Percentiles rank a stretch among this genome's conserved stretches.
Conservation (phyloP, 768 basidiomycete genomes). For the Leccinellum albellum region DNA sequence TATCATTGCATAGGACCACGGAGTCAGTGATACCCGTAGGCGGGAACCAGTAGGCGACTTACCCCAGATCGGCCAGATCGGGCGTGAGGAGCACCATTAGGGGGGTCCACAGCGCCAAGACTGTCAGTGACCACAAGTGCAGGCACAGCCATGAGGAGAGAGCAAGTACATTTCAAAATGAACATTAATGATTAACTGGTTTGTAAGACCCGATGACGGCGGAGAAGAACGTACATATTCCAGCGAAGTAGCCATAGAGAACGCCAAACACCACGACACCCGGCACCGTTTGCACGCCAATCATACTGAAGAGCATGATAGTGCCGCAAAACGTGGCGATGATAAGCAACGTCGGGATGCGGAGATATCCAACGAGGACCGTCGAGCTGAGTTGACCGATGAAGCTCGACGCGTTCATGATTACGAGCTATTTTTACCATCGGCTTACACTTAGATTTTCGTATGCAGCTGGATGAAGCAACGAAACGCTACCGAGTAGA, state of each 20-base stretch:
- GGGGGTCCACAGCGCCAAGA: slow-evolving; percentile 40
- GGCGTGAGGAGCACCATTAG: slow-evolving; percentile 43
- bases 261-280: slow-evolving; percentile 42
- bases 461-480: neutral
- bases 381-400: slow-evolving; percentile 52
- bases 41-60: slow-evolving; percentile 1
- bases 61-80: slow-evolving; percentile 51
- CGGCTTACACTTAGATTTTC: neutral
- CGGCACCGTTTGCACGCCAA: slow-evolving; percentile 38
- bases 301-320: slow-evolving; percentile 43
- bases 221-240: slow-evolving; percentile 34
- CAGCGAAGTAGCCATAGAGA: slow-evolving; percentile 52
- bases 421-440: slow-evolving; percentile 41
- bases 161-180: neutral
- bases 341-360: slow-evolving; percentile 37
- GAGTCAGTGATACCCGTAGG: neutral
- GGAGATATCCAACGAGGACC: slow-evolving; percentile 40
- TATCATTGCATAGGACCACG: neutral
- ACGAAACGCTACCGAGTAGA: slow-evolving; percentile 47
- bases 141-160: neutral
- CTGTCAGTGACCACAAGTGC: slow-evolving; percentile 16
- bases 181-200: neutral
- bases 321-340: slow-evolving; percentile 37
- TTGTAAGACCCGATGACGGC: neutral
- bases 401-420: slow-evolving; percentile 53